A percentile compares a stretch with the other conserved stretches of the same genome.
phyloP scores from a whole-genome alignment of 169 alveolate species.

The Ophryocystis elektroscirrha region DNA sequence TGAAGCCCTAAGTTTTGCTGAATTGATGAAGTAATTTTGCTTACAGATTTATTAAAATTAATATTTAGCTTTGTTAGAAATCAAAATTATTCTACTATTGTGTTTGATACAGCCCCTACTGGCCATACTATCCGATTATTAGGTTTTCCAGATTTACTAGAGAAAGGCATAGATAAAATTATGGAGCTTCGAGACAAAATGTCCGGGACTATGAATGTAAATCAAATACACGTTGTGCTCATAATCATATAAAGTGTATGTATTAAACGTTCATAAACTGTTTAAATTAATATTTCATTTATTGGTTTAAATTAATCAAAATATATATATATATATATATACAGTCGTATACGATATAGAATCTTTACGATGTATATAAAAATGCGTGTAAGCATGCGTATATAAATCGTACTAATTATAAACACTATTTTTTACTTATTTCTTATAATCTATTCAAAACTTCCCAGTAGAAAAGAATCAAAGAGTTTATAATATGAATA shows the following conservation, averaged over 20 bases:
- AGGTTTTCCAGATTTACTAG: slow-evolving; percentile 77
- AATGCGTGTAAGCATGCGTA: slow-evolving; percentile 10
- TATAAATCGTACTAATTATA: slow-evolving; percentile 18
- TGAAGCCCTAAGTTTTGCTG: slow-evolving; percentile 91
- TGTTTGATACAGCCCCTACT: slow-evolving; percentile 98
- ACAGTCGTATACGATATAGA: slow-evolving; percentile 14
- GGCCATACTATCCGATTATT: slow-evolving; percentile 93
- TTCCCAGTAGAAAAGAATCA: no score
- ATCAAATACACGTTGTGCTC: background rate
- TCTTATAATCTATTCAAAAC: no score
- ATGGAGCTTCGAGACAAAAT: slow-evolving; percentile 50
- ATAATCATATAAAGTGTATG: background rate
- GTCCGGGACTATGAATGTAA: slow-evolving; percentile 34
- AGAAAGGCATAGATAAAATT: slow-evolving; percentile 66
- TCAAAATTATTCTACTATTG: slow-evolving; percentile 60
- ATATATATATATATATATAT: slow-evolving; percentile 11
- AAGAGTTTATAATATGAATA: no score
- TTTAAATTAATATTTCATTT: no score
- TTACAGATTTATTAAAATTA: background rate
- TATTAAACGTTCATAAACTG: no score
- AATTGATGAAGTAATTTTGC: slow-evolving; percentile 48
- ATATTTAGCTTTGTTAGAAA: slow-evolving; percentile 57
- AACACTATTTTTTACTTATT: no score
- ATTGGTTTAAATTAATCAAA: no score
- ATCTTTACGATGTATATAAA: slow-evolving; percentile 7